Evolutionary conservation across 164 flowering plant species (phyloP), one percentile per base, ranked within the genome.

Genomic region (Vitis riparia): DNA sequence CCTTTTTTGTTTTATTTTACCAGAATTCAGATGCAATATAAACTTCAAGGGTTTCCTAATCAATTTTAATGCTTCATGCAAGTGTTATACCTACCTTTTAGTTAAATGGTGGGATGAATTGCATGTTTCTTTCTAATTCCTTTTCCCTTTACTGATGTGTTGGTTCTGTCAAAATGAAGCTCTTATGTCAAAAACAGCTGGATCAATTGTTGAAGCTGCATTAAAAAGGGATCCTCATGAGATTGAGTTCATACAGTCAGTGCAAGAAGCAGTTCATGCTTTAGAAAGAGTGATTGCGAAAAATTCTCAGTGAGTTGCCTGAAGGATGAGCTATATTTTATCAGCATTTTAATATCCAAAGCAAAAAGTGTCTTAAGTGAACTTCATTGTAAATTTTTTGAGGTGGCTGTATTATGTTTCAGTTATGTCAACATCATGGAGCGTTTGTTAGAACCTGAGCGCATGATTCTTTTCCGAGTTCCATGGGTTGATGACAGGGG

Each of bases 401-500:
- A 11, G 14, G 50, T 68, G 32, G 55, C 50, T 63, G n/a, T 59
- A 32, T 1, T 63, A 4, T 81, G 53, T 83, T 82, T 72, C 86
- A 96, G 98, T 78, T 93, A 89, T 85, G 91, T 87, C 67, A 91
- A 85, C 77, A 89, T 92, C 68, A 83, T 96, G 89, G 99, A 96
- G 80, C 95, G 97, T 32, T 77, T 93, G 78, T 70, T 96, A 76
- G 99, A 96, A 79, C 98, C 99, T 60, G 99, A 96, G 79, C 90
- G 99, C 30, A 81, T 81, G 80, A 78, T 96, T 68, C 71, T 93
- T 32, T 96, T 96, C 70, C 90, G 98, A 83, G 98, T 96, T 75
- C 97, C 99, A 44, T 96, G 99, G 99, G 80, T 91, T 65, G 99
- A 96, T 82, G 99, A 96, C 75, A 86, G 93, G 75, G 97, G 98